Conservation (phyloP, 345 rosid genomes). For the Citrus maxima region DNA sequence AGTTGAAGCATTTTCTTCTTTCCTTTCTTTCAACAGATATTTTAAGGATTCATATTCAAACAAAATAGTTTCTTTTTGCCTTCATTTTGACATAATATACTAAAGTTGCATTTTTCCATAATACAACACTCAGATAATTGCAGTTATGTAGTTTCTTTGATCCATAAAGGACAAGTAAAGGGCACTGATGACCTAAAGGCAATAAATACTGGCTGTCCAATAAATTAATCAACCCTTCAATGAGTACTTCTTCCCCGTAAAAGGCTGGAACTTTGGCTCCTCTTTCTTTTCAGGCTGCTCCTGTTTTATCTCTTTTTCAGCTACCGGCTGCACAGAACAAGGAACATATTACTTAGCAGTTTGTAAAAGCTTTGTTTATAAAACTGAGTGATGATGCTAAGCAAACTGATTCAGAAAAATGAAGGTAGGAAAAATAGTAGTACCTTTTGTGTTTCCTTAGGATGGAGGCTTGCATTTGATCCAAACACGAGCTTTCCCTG, state of each 20-base stretch:
- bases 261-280: conserved; percentile 85
- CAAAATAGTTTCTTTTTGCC: background rate
- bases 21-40: background rate
- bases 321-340: conserved; percentile 37
- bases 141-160: conserved; percentile 1
- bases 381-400: background rate
- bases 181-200: background rate
- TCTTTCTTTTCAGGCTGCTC: conserved; percentile 64
- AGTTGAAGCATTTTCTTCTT: no score
- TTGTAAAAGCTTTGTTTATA: background rate
- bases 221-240: conserved; percentile 62
- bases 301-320: conserved; percentile 56
- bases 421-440: background rate
- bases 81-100: conserved; percentile 7
- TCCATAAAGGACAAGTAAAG: background rate
- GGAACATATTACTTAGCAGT: background rate
- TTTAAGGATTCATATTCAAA: conserved; percentile 1
- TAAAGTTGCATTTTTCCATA: conserved; percentile 2
- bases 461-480: conserved; percentile 46
- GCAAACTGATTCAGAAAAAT: background rate
- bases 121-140: conserved; percentile 16
- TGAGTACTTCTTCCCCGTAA: conserved; percentile 86
- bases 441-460: conserved; percentile 58
- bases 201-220: background rate
- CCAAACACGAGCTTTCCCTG: conserved; percentile 97